Evolutionary conservation across 148 eudicot genomes (phyloP), one percentile per base, ranked within the genome.

Genomic region (Silene latifolia): DNA sequence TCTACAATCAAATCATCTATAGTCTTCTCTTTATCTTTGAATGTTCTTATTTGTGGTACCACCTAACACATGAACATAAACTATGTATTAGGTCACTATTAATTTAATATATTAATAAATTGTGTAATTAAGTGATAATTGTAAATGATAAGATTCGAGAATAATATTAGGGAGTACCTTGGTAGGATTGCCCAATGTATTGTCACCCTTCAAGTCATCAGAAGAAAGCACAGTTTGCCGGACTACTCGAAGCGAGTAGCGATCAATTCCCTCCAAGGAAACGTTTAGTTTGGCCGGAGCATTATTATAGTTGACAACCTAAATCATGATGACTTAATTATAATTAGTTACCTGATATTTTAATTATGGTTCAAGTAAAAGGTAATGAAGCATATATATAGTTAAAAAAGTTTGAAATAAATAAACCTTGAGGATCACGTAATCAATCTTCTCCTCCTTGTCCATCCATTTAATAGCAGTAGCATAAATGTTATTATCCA

Each of bases 271-370:
- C 35, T 75, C 63, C 0, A 90, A 19, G 2, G 81, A 75, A 9
- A 92, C 72, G 58, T 53, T 88, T 5, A 88, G 32, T 48, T 63
- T 83, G 54, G 80, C 82, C 0, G 61, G 11, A 46, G 29, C 69
- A 59, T 74, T 72, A 21, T 91, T 86, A 63, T 76, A 85, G 83
- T 92, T 92, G 66, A 92, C 94, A 66, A 87, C 84, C 93, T 91
- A 81, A 23, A 35, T 11, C 9, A 68, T 6, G 4, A 29, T 56
- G 20, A 54, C 5, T 5, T 66, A 69, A 29, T 14, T 51, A 51
- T 32, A 32, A 32, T 32, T 32, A 32, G 35, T 32, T 4, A 32
- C 35, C 15, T 48, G 12, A 47, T 65, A 15, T 17, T 2, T 32
- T 24, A 35, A 32, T 17, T 35, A 66, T n/a, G 39, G 71, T 62